These are phyloP conservation scores for Echium plantagineum DNA, from an alignment of 257 asterid species.

Conservation along the genomic window DNA sequence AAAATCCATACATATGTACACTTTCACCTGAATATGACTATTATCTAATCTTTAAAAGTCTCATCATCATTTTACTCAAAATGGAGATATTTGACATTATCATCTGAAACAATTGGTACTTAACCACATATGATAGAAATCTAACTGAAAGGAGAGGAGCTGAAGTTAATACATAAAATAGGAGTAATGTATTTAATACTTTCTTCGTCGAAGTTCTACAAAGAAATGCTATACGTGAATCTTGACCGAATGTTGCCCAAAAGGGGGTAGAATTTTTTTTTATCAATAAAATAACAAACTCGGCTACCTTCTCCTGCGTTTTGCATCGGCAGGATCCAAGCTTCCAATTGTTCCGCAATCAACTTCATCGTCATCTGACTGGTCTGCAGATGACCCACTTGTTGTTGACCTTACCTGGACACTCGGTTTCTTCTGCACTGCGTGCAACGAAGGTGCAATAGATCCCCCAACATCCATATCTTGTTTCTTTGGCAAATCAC, in stretches of 20 bases:
- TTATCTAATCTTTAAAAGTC: too few relatives aligned
- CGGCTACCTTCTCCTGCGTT: conserved; percentile 81
- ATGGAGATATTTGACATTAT: not conserved
- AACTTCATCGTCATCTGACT: conserved; percentile 77
- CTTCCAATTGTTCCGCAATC: conserved; percentile 69
- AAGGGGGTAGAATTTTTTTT: not conserved
- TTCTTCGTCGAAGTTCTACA: not conserved
- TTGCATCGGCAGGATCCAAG: conserved; percentile 57
- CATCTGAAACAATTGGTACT: not conserved
- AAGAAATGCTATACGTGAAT: not conserved
- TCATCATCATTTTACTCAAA: not conserved
- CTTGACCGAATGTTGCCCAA: not conserved
- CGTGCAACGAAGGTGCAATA: conserved; percentile 44
- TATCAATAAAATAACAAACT: not conserved
- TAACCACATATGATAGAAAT: not conserved
- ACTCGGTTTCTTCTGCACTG: conserved; percentile 35
- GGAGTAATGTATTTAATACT: not conserved
- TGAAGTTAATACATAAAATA: too few relatives aligned
- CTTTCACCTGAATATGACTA: too few relatives aligned
- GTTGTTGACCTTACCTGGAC: conserved; percentile 67
- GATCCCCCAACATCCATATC: conserved; percentile 47
- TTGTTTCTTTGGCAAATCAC: conserved; percentile 35
- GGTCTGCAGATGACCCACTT: conserved; percentile 87
- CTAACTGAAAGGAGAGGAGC: not conserved
- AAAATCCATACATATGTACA: too few relatives aligned